A percentile compares a stretch with the other conserved stretches of the same genome.
Evolutionary conservation across 768 basidiomycete genomes (phyloP).

Genomic region (Phlegmacium glaucopus): DNA sequence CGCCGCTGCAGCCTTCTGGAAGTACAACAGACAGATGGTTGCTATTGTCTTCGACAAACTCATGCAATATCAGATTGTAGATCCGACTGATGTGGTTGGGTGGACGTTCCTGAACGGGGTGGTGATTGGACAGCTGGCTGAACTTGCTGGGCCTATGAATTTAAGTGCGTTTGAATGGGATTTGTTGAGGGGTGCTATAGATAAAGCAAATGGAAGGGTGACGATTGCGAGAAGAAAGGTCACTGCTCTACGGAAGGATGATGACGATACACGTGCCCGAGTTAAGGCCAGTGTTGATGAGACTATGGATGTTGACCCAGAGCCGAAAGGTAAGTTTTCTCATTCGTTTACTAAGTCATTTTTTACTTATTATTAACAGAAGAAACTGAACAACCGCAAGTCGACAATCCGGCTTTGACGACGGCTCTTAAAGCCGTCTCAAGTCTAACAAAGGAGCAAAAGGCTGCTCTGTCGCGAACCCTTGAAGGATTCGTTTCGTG

Average conservation of each 20-base stretch:
- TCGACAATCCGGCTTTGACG: constrained; percentile 65
- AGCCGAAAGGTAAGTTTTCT: constrained; percentile 40
- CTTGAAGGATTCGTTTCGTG: constrained; percentile 73
- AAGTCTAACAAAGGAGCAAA: constrained; percentile 74
- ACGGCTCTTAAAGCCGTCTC: constrained; percentile 74
- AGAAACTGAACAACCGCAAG: constrained; percentile 36
- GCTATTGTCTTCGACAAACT: constrained; percentile 95
- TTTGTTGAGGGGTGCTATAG: constrained; percentile 73
- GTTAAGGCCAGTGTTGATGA: constrained; percentile 59
- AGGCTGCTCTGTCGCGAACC: constrained; percentile 64
- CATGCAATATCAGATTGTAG: constrained; percentile 97
- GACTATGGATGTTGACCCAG: constrained; percentile 74
- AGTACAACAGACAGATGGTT: constrained; percentile 79
- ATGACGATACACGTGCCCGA: constrained; percentile 79
- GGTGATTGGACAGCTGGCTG: constrained; percentile 35
- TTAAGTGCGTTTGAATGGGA: constrained; percentile 81
- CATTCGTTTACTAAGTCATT: neutral
- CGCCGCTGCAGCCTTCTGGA: constrained; percentile 79
- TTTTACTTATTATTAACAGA: constrained; percentile 2
- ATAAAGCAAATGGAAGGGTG: constrained; percentile 90
- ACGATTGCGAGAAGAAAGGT: constrained; percentile 74
- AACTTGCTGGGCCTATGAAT: constrained; percentile 35
- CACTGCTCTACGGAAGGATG: constrained; percentile 75
- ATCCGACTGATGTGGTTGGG: constrained; percentile 84
- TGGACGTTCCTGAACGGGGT: constrained; percentile 74